Evolutionary conservation across 805 yeast species (phyloP), one percentile per base, ranked within the genome.

Genomic region (Starmerella potacharoeniae): DNA sequence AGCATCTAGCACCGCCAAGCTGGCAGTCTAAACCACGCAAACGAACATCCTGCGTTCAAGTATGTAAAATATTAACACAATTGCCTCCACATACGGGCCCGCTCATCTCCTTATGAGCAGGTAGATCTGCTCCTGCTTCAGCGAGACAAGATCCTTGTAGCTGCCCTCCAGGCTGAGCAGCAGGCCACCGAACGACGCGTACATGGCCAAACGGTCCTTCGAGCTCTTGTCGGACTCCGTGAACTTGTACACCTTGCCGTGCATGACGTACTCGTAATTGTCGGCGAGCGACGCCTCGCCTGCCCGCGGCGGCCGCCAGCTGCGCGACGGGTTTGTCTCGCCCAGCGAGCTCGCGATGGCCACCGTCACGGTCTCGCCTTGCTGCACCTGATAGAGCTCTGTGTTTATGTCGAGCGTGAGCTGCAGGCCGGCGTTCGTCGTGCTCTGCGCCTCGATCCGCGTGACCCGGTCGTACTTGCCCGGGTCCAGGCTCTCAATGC

Each of bases 191-290:
- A 90, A 93, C 3, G 97, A 91, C 55, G 88, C 86, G 68, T 88
- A 93, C 29, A 91, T 96, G 22, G 95, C 83, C 66, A 75, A 73
- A 62, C 74, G 73, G 59, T 77, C 80, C 60, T 79, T 79, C 44
- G 76, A 75, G 36, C 55, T 54, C 51, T 55, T 55, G 14, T 57
- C 59, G 59, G 83, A 80, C 72, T 93, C 98, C 69, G 91, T 96
- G 67, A 93, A 93, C 70, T 91, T 90, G 76, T 93, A 93, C 47
- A 93, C 95, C 6, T 96, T 89, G 53, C 98, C 98, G 69, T 90
- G 82, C 97, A 93, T 91, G 61, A 93, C 97, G 65, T 93, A 93
- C 70, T 91, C 97, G 73, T 89, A 91, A 67, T 93, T 97, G 69
- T 91, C 97, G 62, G 96, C 96, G 65, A 91, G 76, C 6, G 95